Evolutionary conservation across 352 stramenopile species (phyloP).

Genomic region (Phytophthora tentaculata): DNA sequence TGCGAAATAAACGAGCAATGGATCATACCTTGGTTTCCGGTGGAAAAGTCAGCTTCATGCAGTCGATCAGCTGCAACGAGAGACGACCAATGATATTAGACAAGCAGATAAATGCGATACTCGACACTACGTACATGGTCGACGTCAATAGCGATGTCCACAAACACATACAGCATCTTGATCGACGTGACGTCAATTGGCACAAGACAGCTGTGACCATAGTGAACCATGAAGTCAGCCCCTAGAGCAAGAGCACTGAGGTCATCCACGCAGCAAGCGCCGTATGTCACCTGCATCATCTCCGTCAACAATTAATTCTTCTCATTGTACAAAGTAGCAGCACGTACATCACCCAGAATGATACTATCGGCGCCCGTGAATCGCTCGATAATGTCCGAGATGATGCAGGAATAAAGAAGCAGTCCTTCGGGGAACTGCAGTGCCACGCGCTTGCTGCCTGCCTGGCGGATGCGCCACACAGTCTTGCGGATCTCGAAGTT

Average conservation of each 20-base stretch:
- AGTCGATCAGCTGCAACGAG: constrained; percentile 89
- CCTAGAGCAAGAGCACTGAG: constrained; percentile 95
- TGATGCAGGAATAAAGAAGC: constrained; percentile 97
- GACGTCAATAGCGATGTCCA: constrained; percentile 99
- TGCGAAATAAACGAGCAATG: neutral
- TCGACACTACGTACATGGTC: constrained; percentile 77
- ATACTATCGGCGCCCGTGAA: constrained; percentile 93
- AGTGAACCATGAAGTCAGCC: constrained; percentile 99
- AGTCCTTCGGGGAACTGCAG: constrained; percentile 99
- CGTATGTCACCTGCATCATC: constrained; percentile 92
- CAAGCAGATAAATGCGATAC: neutral
- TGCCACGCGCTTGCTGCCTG: constrained; percentile 91
- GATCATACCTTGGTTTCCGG: constrained; percentile 70
- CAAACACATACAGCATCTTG: constrained; percentile 99
- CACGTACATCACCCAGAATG: constrained; percentile 96
- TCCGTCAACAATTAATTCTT: neutral
- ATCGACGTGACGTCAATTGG: constrained; percentile 96
- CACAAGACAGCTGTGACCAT: constrained; percentile 99
- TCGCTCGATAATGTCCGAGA: constrained; percentile 98
- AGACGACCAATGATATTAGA: constrained; percentile 5
- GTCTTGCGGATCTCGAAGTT: constrained; percentile 99
- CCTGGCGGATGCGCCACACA: constrained; percentile 94
- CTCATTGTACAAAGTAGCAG: neutral
- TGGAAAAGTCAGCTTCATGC: constrained; percentile 92
- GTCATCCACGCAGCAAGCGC: constrained; percentile 99